A percentile compares a stretch with the other conserved stretches of the same genome.
Conservation (phyloP, 257 asterid species). For the Plantago major region DNA sequence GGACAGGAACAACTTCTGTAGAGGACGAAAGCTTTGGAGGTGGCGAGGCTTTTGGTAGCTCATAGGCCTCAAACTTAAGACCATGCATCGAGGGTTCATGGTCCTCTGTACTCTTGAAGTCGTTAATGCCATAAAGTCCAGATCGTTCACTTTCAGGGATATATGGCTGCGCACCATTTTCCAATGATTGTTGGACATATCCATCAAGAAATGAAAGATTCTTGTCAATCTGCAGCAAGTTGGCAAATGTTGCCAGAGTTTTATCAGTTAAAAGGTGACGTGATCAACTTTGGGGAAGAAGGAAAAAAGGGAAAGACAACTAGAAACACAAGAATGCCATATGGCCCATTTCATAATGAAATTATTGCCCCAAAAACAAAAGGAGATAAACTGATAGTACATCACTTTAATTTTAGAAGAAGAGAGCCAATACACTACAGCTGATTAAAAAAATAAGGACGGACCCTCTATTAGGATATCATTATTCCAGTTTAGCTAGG, state of each 20-base stretch:
- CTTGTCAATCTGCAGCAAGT: slow-evolving; percentile 63
- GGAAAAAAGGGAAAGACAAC: no score
- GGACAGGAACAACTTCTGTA: slow-evolving; percentile 66
- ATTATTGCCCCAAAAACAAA: no score
- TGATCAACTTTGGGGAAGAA: no score
- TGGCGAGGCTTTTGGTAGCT: slow-evolving; percentile 66
- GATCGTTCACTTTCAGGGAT: slow-evolving; percentile 69
- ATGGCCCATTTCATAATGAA: no score
- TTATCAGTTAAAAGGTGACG: no score
- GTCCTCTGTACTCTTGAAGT: slow-evolving; percentile 60
- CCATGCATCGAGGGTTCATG: slow-evolving; percentile 59
- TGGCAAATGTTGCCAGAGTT: not conserved
- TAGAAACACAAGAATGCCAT: no score
- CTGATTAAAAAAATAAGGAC: no score
- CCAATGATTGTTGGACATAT: slow-evolving; percentile 70
- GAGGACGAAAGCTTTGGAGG: slow-evolving; percentile 57
- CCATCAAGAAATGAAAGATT: slow-evolving; percentile 66
- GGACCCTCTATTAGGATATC: no score
- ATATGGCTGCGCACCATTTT: slow-evolving; percentile 86
- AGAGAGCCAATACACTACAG: no score
- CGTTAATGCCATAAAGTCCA: slow-evolving; percentile 46
- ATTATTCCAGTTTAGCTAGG: no score
- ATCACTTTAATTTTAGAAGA: no score
- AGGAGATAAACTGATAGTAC: no score
- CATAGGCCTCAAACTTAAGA: slow-evolving; percentile 92